A percentile compares a stretch with the other conserved stretches of the same genome.
Evolutionary conservation across 805 yeast species (phyloP).

Genomic region (Hanseniaspora nectarophila): DNA sequence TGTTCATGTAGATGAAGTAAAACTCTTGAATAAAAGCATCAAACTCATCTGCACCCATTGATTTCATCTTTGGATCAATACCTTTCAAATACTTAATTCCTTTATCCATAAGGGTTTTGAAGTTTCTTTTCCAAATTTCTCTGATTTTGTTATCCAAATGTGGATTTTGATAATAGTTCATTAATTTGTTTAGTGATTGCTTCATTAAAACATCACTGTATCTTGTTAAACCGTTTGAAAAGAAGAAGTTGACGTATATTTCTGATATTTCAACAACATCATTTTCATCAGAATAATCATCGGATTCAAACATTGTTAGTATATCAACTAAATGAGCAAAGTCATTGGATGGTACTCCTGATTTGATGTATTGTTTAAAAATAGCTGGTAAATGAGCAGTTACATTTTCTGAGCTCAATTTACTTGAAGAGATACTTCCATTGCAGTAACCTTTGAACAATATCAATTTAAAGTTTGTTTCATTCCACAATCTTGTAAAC

Average conservation of each 20-base stretch:
- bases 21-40: slow-evolving; percentile 14
- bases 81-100: neutral
- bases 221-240: neutral
- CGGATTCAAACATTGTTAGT: neutral
- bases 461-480: neutral
- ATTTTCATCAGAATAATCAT: neutral
- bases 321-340: slow-evolving; percentile 13
- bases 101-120: neutral
- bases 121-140: neutral
- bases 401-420: neutral
- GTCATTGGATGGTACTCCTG: slow-evolving; percentile 11
- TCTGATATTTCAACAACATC: neutral
- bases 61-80: neutral
- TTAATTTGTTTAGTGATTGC: slow-evolving; percentile 16
- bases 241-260: neutral
- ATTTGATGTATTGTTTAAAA: slow-evolving; percentile 18
- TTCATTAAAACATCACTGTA: neutral
- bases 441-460: slow-evolving; percentile 3
- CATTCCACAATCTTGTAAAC: neutral
- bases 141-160: neutral
- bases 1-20: slow-evolving; percentile 21
- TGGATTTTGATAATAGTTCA: neutral
- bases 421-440: neutral
- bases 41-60: neutral
- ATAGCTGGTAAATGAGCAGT: neutral